Evolutionary conservation across 75 land plant genomes (phyloP).

Genomic region (Selaginella tamariscina): DNA sequence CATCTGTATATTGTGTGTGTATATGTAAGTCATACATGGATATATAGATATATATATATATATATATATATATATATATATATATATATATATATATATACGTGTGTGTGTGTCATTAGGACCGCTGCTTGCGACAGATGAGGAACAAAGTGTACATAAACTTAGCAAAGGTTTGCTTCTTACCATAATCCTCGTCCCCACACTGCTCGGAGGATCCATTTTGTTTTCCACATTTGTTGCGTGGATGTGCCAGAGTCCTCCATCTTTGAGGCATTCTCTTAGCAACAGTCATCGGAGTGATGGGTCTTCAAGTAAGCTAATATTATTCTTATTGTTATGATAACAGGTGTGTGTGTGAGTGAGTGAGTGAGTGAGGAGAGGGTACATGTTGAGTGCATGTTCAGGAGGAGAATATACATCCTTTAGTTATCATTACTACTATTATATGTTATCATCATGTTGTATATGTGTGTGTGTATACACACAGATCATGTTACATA

Average conservation of each 20-base stretch:
- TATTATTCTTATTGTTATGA: background rate
- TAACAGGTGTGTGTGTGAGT: too few species aligned
- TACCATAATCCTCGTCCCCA: slow-evolving; percentile 1
- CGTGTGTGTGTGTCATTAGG: too few species aligned
- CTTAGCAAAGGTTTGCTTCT: slow-evolving; percentile 5
- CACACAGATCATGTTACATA: too few species aligned
- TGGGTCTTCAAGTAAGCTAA: background rate
- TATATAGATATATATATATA: background rate
- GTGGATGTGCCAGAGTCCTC: slow-evolving; percentile 1
- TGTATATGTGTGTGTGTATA: too few species aligned
- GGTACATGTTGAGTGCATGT: too few species aligned
- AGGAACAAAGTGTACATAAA: background rate
- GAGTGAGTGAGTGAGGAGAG: too few species aligned
- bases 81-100: background rate
- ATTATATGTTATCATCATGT: too few species aligned
- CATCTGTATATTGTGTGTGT: too few species aligned
- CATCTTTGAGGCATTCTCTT: slow-evolving; percentile 3
- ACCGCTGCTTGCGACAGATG: background rate
- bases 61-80: background rate
- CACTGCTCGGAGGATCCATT: slow-evolving; percentile 8
- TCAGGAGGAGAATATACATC: too few species aligned
- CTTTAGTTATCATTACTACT: too few species aligned
- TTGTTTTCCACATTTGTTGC: slow-evolving; percentile 7
- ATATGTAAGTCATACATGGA: background rate
- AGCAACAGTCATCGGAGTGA: background rate